These are phyloP conservation scores for Aureobasidium musti DNA, from an alignment of 2,329 filamentous ascomycete genomes.

Conservation along the genomic window DNA sequence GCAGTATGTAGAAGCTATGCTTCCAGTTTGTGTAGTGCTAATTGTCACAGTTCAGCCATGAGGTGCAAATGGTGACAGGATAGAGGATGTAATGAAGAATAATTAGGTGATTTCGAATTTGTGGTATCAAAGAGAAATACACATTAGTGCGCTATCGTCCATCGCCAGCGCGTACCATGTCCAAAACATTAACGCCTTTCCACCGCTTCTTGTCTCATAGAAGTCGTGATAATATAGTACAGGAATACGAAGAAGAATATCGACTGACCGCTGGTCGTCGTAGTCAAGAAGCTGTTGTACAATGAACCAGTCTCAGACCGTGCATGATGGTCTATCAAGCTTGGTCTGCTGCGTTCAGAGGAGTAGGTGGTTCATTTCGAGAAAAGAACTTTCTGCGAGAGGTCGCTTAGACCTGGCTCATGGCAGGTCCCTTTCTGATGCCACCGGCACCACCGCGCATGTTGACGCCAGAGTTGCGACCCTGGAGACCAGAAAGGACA, in stretches of 20 bases:
- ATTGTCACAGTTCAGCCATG: too few relatives aligned
- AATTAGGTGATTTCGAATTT: constrained; percentile 10
- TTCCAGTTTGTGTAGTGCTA: too few relatives aligned
- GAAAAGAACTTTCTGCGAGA: constrained; percentile 27
- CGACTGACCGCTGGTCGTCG: neutral
- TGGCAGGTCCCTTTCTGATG: constrained; percentile 52
- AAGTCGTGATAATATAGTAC: constrained; percentile 28
- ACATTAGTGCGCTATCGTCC: constrained; percentile 18
- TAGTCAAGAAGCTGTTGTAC: constrained; percentile 8
- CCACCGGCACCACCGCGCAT: constrained; percentile 51
- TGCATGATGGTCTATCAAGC: neutral
- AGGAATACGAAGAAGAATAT: constrained; percentile 16
- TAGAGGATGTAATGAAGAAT: neutral
- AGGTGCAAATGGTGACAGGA: neutral
- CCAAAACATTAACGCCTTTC: constrained; percentile 22
- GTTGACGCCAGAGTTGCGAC: constrained; percentile 54
- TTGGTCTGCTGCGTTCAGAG: constrained; percentile 6
- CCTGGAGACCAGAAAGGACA: constrained; percentile 58
- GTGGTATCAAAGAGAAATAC: constrained; percentile 6
- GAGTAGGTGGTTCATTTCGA: constrained; percentile 19
- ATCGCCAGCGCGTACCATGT: constrained; percentile 14
- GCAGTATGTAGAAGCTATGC: neutral
- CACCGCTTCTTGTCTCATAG: constrained; percentile 17
- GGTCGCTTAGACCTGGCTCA: constrained; percentile 57
- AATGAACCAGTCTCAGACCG: neutral